A percentile compares a stretch with the other conserved stretches of the same genome.
Evolutionary conservation across 139 green algal species (phyloP).

Genomic region (Micractinium sp.): DNA sequence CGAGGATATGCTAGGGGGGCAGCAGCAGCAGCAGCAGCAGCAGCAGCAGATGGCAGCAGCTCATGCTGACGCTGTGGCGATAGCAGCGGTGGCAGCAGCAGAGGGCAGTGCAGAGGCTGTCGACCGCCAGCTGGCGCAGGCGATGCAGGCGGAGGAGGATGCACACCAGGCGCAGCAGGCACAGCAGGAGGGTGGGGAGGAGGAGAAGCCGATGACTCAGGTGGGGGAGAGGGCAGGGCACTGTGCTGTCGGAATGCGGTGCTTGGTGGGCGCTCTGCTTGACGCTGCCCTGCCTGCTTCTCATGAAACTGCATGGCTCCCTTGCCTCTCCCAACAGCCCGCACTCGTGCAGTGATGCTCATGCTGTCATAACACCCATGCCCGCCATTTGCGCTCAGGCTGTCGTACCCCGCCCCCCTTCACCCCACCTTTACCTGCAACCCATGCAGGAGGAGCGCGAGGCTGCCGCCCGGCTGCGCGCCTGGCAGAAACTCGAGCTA

Average conservation of each 20-base stretch:
- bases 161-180: neutral
- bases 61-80: neutral
- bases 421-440: no score
- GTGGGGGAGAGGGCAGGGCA: neutral
- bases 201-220: neutral
- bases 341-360: no score
- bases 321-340: no score
- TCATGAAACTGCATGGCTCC: no score
- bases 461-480: neutral
- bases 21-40: neutral
- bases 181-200: neutral
- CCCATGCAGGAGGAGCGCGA: conserved; percentile 20
- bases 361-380: no score
- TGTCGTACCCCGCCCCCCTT: no score
- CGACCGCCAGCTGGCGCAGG: conserved; percentile 7
- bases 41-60: neutral
- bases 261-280: no score
- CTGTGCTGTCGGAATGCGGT: no score
- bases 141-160: conserved; percentile 19
- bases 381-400: no score
- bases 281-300: no score
- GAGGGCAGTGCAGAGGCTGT: neutral
- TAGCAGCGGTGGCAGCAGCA: neutral
- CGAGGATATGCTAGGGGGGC: neutral
- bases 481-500: conserved; percentile 29